Percentiles rank a stretch among this genome's conserved stretches.
These are phyloP conservation scores for Calonectria pseudoturangicola DNA, from an alignment of 2,329 filamentous ascomycete species.

Conservation along the genomic window DNA sequence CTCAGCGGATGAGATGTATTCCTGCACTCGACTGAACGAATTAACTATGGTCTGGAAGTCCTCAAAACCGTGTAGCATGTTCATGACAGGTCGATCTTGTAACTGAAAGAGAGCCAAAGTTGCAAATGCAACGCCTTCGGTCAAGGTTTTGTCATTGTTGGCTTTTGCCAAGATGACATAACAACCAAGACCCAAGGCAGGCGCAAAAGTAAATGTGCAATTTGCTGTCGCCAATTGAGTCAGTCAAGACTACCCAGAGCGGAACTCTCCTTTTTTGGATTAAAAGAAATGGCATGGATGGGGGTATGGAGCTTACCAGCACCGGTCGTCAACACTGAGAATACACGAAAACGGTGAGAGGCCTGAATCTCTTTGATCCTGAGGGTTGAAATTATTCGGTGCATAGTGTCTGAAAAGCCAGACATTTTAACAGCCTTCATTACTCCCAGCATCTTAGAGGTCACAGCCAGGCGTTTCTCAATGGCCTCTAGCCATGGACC, in stretches of 20 bases:
- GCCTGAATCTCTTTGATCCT: conserved; percentile 1
- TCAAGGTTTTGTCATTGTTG: neutral
- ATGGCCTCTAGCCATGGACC: conserved; percentile 55
- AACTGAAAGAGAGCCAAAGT: conserved; percentile 4
- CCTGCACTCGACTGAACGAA: conserved; percentile 8
- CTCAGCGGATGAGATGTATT: neutral
- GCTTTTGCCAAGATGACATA: neutral
- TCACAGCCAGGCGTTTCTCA: conserved; percentile 53
- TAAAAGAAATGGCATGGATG: no score
- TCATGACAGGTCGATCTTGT: neutral
- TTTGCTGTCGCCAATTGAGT: neutral
- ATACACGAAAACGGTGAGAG: conserved; percentile 34
- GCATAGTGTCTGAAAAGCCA: conserved; percentile 46
- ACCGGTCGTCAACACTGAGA: conserved; percentile 46
- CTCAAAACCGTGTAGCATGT: conserved; percentile 17
- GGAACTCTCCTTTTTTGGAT: neutral
- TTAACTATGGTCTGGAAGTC: conserved; percentile 1
- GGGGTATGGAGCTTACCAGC: neutral
- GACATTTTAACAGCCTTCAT: conserved; percentile 61
- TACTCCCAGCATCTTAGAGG: conserved; percentile 53
- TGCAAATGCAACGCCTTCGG: conserved; percentile 9
- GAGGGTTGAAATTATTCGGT: conserved; percentile 43
- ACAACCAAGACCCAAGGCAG: neutral
- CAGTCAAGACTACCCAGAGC: neutral
- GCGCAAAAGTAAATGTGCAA: conserved; percentile 17